Conservation (phyloP, 2,329 filamentous ascomycete species). For the Peltaster fructicola region DNA sequence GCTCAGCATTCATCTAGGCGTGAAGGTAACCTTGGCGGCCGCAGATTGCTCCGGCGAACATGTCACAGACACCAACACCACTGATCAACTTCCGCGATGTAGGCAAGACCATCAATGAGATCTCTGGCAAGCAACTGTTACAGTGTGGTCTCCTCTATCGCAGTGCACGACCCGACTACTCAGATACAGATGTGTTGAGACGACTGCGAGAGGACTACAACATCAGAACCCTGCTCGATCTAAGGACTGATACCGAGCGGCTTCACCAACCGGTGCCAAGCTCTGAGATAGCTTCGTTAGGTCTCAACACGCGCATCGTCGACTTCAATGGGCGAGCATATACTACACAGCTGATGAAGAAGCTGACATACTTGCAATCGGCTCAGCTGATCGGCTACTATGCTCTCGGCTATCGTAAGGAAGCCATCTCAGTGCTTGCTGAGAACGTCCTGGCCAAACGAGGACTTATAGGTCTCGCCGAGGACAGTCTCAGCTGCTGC, state of each 20-base stretch:
- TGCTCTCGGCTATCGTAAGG: conserved; percentile 46
- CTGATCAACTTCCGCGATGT: conserved; percentile 66
- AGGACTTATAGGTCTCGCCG: conserved; percentile 53
- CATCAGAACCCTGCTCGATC: conserved; percentile 58
- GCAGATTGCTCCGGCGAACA: no score
- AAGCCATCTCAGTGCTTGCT: conserved; percentile 53
- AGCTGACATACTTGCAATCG: conserved; percentile 49
- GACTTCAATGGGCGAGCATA: conserved; percentile 59
- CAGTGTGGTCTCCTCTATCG: conserved; percentile 10
- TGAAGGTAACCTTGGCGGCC: no score
- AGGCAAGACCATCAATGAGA: conserved; percentile 46
- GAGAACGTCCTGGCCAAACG: conserved; percentile 52
- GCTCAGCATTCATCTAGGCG: no score
- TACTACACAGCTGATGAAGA: conserved; percentile 47
- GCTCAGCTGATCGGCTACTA: conserved; percentile 46
- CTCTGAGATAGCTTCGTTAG: no score
- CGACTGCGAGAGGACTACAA: conserved; percentile 41
- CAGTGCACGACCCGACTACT: conserved; percentile 41
- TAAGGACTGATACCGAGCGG: conserved; percentile 49
- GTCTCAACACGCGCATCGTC: conserved; percentile 47
- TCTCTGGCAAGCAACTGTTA: conserved; percentile 30
- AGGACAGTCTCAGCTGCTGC: conserved; percentile 52
- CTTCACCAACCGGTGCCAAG: no score
- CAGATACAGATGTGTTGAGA: conserved; percentile 45
- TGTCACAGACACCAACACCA: no score